Base-by-base conservation (phyloP, 208 protist species). In the Crithidia expoeki region DNA sequence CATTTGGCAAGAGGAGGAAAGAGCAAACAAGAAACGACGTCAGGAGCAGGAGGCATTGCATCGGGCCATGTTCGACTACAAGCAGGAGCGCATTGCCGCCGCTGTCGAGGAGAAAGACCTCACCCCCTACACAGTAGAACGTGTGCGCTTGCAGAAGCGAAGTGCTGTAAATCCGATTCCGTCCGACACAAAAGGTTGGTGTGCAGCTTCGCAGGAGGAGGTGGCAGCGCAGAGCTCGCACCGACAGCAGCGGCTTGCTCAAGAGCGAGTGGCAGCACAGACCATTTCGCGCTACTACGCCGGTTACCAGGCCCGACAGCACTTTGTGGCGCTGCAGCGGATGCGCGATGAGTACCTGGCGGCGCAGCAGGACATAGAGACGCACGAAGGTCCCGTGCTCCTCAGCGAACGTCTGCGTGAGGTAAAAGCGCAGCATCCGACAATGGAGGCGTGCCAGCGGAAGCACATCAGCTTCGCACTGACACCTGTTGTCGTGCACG, bases 61-160 rank as follows among this genome's bases (percentile, higher is more conserved):
- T 19, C 40, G 58, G 36, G 79, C 76, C 6, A 66, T 65, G 56
- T 79, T 84, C 17, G 83, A 68, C 12, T 83, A 89, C 66, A 78
- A 80, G 36, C 74, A 86, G 49, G 40, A 75, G 61, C 74, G 75
- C 38, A 88, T 92, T 59, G 80, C 74, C 11, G 74, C 67, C 2
- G 83, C 86, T 2, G 62, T 68, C 23, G 81, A 1, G 25, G 52
- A 51, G n/a, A 47, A 77, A 16, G 82, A 86, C 6, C 67, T 92
- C 16, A 30, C 52, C 2, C 69, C 73, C 16, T 84, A 74, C 72
- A 34, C 55, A 2, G 50, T 19, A 21, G 40, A 40, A 17, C 71
- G 71, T 1, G 44, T 70, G 16, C 71, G 57, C 2, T 19, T 65
- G 47, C 42, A 70, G 56, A 76, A 27, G 23, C 44, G 28, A 0